phyloP scores from a whole-genome alignment of 306 rosid genomes.

The Glycine latifolia region DNA sequence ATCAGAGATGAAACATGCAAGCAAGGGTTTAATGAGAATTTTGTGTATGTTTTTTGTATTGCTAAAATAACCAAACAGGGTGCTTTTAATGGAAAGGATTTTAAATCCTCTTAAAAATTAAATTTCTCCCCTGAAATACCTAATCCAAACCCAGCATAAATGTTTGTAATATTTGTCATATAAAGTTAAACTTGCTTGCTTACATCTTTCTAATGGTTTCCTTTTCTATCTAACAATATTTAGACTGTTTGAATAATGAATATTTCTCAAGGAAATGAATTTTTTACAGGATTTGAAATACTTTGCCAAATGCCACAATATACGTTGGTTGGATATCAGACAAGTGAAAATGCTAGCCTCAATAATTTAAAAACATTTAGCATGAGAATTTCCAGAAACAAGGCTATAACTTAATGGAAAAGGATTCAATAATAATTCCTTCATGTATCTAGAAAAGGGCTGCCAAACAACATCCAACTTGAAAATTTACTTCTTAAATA shows the following conservation, averaged over 20 bases:
- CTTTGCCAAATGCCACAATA: background rate
- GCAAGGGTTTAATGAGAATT: background rate
- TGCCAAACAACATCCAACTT: constrained; percentile 38
- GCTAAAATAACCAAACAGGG: background rate
- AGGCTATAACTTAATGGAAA: constrained; percentile 27
- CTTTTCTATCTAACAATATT: background rate
- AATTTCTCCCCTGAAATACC: background rate
- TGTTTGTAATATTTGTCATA: background rate
- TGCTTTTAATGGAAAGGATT: background rate
- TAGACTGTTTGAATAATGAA: background rate
- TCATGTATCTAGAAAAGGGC: constrained; percentile 21
- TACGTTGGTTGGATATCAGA: background rate
- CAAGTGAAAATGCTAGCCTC: too few relatives aligned
- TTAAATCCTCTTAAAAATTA: background rate
- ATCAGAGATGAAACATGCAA: background rate
- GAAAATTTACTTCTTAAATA: constrained; percentile 36
- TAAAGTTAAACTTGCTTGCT: background rate
- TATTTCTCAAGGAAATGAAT: background rate
- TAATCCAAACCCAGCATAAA: background rate
- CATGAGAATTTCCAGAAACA: constrained; percentile 31
- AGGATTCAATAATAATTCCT: constrained; percentile 22
- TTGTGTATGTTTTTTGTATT: background rate
- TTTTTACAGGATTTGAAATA: background rate
- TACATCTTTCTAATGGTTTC: constrained; percentile 1
- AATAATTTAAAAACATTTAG: background rate